Evolutionary conservation across 2,329 filamentous ascomycete species (phyloP), one percentile per base, ranked within the genome.

Genomic region (Alternaria hordeiaustralica): DNA sequence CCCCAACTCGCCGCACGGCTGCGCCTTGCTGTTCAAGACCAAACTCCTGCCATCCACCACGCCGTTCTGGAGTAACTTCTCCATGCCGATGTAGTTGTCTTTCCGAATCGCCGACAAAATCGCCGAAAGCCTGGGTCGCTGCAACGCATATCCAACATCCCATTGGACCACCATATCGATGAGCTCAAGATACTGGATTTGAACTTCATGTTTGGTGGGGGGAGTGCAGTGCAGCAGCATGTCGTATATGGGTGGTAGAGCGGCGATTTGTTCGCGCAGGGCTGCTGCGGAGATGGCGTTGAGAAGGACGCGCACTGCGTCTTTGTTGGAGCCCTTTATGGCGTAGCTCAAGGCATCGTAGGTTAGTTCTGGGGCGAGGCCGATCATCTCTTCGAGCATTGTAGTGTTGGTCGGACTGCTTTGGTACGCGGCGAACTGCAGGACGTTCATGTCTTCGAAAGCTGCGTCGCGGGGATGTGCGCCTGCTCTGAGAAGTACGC

Each of bases 271-370:
- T 15, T 59, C 63, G 25, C 62, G 64, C 28, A 36, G 49, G 15
- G 69, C 69, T 1, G 67, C 67, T 26, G 65, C 45, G 2, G 67
- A 70, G 28, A 71, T 71, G 30, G 26, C 65, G n/a, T 67, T 57
- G 15, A 71, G 59, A 9, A 70, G 21, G 2, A 69, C 53, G n/a
- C 62, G 58, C 8, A 71, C 69, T 6, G 62, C 64, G 2, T 62
- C 33, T 33, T 61, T 67, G n/a, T 71, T 64, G 5, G 62, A 60
- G 4, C 64, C 60, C 11, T 58, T 66, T 13, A 71, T 64, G 6
- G 69, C 69, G 10, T 68, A 58, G 25, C 67, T 59, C n/a, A 71
- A 66, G 7, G 67, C 64, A 4, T 66, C 64, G n/a, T 70, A 71
- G 7, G 61, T 70, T 15, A 67, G 36, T 26, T 71, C 69, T 6